Evolutionary conservation across 2,329 filamentous ascomycete genomes (phyloP).

Genomic region (Hypocreales sp.): DNA sequence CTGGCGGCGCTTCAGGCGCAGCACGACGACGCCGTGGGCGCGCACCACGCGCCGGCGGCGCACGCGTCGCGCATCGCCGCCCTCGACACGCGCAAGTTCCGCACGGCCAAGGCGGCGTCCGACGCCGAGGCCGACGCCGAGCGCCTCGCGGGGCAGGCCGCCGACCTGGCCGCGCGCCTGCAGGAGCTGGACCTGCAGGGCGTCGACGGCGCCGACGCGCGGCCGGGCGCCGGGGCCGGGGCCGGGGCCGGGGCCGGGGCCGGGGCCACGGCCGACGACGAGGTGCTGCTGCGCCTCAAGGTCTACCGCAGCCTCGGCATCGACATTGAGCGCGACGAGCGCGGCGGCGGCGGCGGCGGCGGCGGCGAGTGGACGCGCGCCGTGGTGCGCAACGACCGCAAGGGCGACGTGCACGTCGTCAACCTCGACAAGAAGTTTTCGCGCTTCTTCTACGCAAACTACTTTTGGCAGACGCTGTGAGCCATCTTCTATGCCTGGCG

Average conservation of each 20-base stretch:
- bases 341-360: slow-evolving; percentile 47
- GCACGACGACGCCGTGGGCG: slow-evolving; percentile 60
- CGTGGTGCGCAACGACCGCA: slow-evolving; percentile 68
- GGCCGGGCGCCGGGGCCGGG: slow-evolving; percentile 6
- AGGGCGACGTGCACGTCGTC: slow-evolving; percentile 87
- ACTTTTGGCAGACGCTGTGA: slow-evolving; percentile 82
- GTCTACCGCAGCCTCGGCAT: slow-evolving; percentile 87
- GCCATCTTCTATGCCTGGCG: not conserved
- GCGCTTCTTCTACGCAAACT: slow-evolving; percentile 83
- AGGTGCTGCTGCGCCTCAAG: slow-evolving; percentile 62
- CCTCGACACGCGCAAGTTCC: slow-evolving; percentile 87
- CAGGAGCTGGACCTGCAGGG: slow-evolving; percentile 79
- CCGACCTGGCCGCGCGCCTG: slow-evolving; percentile 57
- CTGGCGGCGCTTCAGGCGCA: slow-evolving; percentile 61
- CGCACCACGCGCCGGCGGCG: slow-evolving; percentile 58
- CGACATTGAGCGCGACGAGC: slow-evolving; percentile 65
- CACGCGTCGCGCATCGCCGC: slow-evolving; percentile 76
- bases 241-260: slow-evolving; percentile 6
- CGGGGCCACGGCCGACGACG: slow-evolving; percentile 41
- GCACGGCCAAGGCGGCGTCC: slow-evolving; percentile 76
- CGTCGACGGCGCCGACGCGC: slow-evolving; percentile 46
- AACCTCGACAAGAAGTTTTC: slow-evolving; percentile 91
- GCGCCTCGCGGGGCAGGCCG: slow-evolving; percentile 64
- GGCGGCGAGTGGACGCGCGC: slow-evolving; percentile 73
- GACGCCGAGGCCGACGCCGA: slow-evolving; percentile 94